Base-by-base conservation (phyloP, 495 filamentous ascomycete genomes). In the Aspergillus homomorphus region DNA sequence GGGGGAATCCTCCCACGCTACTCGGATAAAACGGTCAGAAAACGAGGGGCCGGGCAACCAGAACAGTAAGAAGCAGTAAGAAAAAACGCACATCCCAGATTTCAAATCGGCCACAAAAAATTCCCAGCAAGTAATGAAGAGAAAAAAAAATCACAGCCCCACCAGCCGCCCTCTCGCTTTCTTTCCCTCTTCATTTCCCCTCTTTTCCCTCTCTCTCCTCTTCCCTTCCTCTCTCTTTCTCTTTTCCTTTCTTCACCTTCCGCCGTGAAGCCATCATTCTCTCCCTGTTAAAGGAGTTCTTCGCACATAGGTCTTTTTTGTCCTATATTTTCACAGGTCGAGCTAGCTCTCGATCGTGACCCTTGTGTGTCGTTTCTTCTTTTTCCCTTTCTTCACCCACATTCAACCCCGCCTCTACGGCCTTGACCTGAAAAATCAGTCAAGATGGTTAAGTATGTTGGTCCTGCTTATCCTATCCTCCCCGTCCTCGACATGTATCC, bases 371-470 rank as follows among this genome's bases (percentile, higher is more conserved):
- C 69, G 58, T 70, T 70, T 65, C 66, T 72, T 57, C 63, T 65
- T 63, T 59, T 66, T 57, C 58, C 64, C 57, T 54, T 60, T 58
- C 45, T 62, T 56, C 58, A 53, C 59, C 55, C 63, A 38, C 15
- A 7, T 9, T 12, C 33, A 67, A 69, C 66, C 75, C 69, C 67
- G 73, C 73, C 74, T 73, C 71, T 71, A 67, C 61, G 71, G 71
- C 66, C 62, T 76, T 82, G 70, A 71, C 64, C 66, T 68, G 71
- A 80, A 77, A 89, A 84, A 74, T 87, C 90, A 88, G 91, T 78
- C 87, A 96, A 90, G 73, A 98, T 98, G 94, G 94, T 98, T 71
- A 96, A 98, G 94, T 98, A 91, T 87, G 94, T 95, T 45, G 19
- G 23, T 28, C 48, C 21, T 18, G 46, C 62, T 62, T 51, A 48